Conservation (phyloP, 208 protist species). For the Leishmania lainsoni region DNA sequence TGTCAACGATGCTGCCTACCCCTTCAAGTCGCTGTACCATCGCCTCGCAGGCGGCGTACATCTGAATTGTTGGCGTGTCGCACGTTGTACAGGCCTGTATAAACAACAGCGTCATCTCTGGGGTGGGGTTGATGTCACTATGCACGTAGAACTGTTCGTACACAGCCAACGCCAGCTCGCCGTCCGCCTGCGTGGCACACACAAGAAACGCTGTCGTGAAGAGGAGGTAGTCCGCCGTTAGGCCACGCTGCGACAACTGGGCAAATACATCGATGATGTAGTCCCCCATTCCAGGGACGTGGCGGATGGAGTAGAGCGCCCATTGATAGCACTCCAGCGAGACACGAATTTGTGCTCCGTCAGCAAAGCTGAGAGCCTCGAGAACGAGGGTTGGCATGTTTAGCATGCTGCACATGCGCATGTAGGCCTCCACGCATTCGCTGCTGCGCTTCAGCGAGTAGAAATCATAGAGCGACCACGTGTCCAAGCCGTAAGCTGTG, state of each 20-base stretch:
- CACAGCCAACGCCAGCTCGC: conserved; percentile 74
- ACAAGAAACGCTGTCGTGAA: conserved; percentile 81
- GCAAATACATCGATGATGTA: conserved; percentile 77
- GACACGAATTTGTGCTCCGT: conserved; percentile 52
- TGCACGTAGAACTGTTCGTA: conserved; percentile 74
- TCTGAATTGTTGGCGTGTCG: conserved; percentile 53
- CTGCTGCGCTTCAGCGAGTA: conserved; percentile 67
- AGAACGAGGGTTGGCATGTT: conserved; percentile 60
- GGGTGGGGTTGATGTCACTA: conserved; percentile 77
- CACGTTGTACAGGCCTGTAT: conserved; percentile 76
- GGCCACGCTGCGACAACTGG: conserved; percentile 69
- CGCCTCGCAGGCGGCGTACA: conserved; percentile 55
- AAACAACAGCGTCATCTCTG: conserved; percentile 83
- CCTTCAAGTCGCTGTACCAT: conserved; percentile 69
- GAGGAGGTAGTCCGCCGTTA: conserved; percentile 78
- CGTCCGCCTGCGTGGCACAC: conserved; percentile 77
- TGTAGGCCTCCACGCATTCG: conserved; percentile 68
- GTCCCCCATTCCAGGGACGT: conserved; percentile 68
- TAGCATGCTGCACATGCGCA: conserved; percentile 70
- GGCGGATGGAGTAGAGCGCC: conserved; percentile 77
- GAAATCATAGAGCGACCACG: conserved; percentile 90
- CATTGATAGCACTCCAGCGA: conserved; percentile 81
- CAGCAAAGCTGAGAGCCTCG: conserved; percentile 70
- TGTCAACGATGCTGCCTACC: conserved; percentile 70
- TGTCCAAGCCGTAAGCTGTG: conserved; percentile 64